Evolutionary conservation across 83 land plant species (phyloP).

Genomic region (Isoetes engelmannii): DNA sequence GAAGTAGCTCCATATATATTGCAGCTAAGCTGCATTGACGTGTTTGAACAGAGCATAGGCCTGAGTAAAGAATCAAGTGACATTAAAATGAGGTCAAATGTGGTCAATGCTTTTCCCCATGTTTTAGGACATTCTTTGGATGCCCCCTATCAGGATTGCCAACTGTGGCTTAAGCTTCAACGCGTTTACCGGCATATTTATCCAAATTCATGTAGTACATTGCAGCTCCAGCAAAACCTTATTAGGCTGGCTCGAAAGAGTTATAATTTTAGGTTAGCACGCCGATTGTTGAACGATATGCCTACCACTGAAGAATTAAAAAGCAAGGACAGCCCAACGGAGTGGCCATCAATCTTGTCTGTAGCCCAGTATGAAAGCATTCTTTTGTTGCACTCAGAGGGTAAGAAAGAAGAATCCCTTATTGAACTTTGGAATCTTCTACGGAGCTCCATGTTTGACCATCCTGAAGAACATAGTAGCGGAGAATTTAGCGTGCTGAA

Average conservation of each 20-base stretch:
- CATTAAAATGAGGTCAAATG: background rate
- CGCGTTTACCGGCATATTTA: slow-evolving; percentile 54
- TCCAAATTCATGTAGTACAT: slow-evolving; percentile 47
- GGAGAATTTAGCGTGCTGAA: slow-evolving; percentile 27
- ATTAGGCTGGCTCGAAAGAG: slow-evolving; percentile 74
- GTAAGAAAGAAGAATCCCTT: slow-evolving; percentile 54
- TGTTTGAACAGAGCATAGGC: slow-evolving; percentile 37
- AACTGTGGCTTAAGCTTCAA: slow-evolving; percentile 65
- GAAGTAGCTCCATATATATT: slow-evolving; percentile 66
- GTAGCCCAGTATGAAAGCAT: slow-evolving; percentile 60
- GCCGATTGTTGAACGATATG: slow-evolving; percentile 35
- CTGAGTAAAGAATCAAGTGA: background rate
- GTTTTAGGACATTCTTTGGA: slow-evolving; percentile 35
- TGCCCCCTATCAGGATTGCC: slow-evolving; percentile 57
- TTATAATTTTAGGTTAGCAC: slow-evolving; percentile 57
- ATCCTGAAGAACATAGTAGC: slow-evolving; percentile 1
- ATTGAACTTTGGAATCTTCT: slow-evolving; percentile 63
- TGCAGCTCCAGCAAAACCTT: slow-evolving; percentile 51
- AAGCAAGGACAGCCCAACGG: background rate
- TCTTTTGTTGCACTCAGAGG: slow-evolving; percentile 59
- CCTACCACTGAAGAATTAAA: background rate
- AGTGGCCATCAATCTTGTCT: background rate
- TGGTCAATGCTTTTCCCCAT: slow-evolving; percentile 40
- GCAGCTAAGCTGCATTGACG: slow-evolving; percentile 76
- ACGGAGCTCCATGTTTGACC: slow-evolving; percentile 23